phyloP scores from a whole-genome alignment of 2,329 filamentous ascomycete genomes.

The Xylaria sp. region DNA sequence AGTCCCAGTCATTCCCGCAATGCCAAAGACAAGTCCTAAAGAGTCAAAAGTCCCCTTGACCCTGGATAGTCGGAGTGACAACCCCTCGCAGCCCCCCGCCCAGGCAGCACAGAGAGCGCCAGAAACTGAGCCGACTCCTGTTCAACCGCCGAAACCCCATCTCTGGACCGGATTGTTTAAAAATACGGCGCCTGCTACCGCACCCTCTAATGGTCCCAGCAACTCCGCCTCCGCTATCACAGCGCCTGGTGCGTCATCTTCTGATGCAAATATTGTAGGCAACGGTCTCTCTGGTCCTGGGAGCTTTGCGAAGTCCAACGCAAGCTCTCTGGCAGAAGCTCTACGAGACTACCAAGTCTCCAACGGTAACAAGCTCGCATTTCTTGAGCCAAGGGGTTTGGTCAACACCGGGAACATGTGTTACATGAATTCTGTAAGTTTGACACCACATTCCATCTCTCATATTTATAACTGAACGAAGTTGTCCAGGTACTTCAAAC shows the following conservation, averaged over 20 bases:
- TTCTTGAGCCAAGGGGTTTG: constrained; percentile 90
- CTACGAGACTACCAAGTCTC: constrained; percentile 78
- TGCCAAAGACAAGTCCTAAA: constrained; percentile 56
- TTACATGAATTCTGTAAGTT: constrained; percentile 98
- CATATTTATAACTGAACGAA: background rate
- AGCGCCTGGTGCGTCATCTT: constrained; percentile 43
- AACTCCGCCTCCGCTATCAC: constrained; percentile 43
- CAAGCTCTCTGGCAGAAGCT: constrained; percentile 66
- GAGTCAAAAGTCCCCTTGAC: constrained; percentile 44
- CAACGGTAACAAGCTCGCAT: constrained; percentile 74
- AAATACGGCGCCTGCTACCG: constrained; percentile 41
- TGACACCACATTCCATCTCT: background rate
- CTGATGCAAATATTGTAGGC: constrained; percentile 40
- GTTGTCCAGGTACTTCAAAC: constrained; percentile 88
- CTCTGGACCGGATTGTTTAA: constrained; percentile 55
- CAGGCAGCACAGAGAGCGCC: constrained; percentile 40
- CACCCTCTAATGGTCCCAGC: constrained; percentile 44
- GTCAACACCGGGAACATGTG: constrained; percentile 99
- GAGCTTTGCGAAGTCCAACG: constrained; percentile 58
- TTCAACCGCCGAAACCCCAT: constrained; percentile 53
- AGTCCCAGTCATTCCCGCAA: constrained; percentile 59
- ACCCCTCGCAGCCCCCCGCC: constrained; percentile 28
- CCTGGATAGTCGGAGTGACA: constrained; percentile 32
- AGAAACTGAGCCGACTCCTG: constrained; percentile 46
- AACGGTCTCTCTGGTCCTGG: constrained; percentile 46